Conservation (phyloP, 352 stramenopile genomes). For the Globisporangium middletonii region DNA sequence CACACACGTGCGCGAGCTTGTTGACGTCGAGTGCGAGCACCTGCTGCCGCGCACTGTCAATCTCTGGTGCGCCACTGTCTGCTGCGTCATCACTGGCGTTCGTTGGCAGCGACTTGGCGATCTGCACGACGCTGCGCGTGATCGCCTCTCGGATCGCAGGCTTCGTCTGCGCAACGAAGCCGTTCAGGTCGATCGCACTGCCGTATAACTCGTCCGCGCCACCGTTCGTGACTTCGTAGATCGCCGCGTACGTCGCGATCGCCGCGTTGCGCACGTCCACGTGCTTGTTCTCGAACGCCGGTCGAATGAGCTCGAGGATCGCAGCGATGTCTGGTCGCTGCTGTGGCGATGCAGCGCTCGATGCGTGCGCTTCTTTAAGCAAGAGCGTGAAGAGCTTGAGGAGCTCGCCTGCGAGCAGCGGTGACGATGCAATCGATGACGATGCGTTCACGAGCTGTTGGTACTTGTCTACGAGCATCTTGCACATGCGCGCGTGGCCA, state of each 20-base stretch:
- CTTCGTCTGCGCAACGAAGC: slow-evolving; percentile 56
- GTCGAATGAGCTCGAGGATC: slow-evolving; percentile 41
- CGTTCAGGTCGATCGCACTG: slow-evolving; percentile 43
- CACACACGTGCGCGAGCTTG: slow-evolving; percentile 51
- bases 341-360: not conserved
- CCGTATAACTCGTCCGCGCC: slow-evolving; percentile 24
- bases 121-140: slow-evolving; percentile 64
- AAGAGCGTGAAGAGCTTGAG: slow-evolving; percentile 66
- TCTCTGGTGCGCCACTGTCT: slow-evolving; percentile 20
- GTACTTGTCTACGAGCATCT: slow-evolving; percentile 60
- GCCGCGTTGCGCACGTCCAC: slow-evolving; percentile 73
- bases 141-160: slow-evolving; percentile 68
- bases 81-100: slow-evolving; percentile 8
- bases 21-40: slow-evolving; percentile 49
- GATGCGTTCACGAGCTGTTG: slow-evolving; percentile 27
- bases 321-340: slow-evolving; percentile 22
- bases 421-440: slow-evolving; percentile 31
- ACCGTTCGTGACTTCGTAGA: slow-evolving; percentile 69
- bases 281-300: slow-evolving; percentile 77
- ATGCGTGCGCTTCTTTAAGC: slow-evolving; percentile 28
- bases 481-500: slow-evolving; percentile 51
- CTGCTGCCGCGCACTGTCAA: slow-evolving; percentile 51
- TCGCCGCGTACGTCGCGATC: slow-evolving; percentile 53
- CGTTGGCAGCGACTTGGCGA: slow-evolving; percentile 32
- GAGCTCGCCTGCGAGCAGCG: slow-evolving; percentile 45